A percentile compares a stretch with the other conserved stretches of the same genome.
These are phyloP conservation scores for Mortierella sp. DNA, from an alignment of 371 early-diverging fungal genomes.

Conservation along the genomic window DNA sequence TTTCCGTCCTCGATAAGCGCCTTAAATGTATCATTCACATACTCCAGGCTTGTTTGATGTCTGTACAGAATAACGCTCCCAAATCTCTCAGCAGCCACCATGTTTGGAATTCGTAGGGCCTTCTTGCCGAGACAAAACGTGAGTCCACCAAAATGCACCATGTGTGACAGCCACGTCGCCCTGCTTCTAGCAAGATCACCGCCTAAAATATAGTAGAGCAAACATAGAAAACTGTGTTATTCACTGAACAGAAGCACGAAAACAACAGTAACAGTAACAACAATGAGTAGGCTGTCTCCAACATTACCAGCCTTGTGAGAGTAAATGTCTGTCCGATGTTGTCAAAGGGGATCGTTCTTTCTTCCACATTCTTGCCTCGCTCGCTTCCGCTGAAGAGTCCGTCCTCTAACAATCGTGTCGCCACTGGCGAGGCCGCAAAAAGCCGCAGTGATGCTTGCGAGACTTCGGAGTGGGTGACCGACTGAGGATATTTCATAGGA, in stretches of 20 bases:
- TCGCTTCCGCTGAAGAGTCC: slow-evolving; percentile 23
- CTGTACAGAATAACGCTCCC: slow-evolving; percentile 37
- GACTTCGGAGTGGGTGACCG: slow-evolving; percentile 47
- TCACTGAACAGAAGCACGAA: slow-evolving; percentile 16
- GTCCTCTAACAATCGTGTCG: slow-evolving; percentile 31
- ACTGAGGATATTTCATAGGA: slow-evolving; percentile 33
- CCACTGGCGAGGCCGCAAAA: slow-evolving; percentile 39
- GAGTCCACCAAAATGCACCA: slow-evolving; percentile 51
- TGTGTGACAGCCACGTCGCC: slow-evolving; percentile 46
- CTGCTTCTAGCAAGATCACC: slow-evolving; percentile 26
- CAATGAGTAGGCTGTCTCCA: slow-evolving; percentile 12
- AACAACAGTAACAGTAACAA: slow-evolving; percentile 8
- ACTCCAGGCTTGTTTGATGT: slow-evolving; percentile 24
- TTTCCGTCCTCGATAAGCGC: slow-evolving; percentile 23
- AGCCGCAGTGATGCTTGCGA: slow-evolving; percentile 34
- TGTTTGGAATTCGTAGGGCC: slow-evolving; percentile 42
- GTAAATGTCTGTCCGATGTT: slow-evolving; percentile 19
- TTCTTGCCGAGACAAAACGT: slow-evolving; percentile 40
- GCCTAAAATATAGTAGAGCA: slow-evolving; percentile 20
- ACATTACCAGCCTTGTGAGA: slow-evolving; percentile 36
- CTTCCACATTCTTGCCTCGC: slow-evolving; percentile 28
- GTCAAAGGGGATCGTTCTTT: slow-evolving; percentile 31
- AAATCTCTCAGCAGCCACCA: slow-evolving; percentile 44
- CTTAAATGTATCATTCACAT: slow-evolving; percentile 35
- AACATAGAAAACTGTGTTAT: slow-evolving; percentile 10